Conservation (phyloP, 169 alveolate species). For the Eimeria falciformis region DNA sequence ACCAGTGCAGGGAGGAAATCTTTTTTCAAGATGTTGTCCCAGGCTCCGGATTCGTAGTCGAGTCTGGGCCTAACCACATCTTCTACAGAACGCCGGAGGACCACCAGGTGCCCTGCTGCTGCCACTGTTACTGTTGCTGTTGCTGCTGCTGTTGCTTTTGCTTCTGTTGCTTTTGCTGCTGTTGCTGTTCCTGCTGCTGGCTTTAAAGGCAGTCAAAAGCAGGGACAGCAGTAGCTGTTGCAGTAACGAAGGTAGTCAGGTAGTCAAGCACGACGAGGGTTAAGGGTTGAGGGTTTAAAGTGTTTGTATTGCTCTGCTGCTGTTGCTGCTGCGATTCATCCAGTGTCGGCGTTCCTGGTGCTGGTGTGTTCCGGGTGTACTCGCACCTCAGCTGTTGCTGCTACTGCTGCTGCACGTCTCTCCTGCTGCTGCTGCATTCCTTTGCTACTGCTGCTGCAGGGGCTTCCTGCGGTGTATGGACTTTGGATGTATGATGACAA, state of each 20-base stretch:
- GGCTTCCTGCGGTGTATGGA: conserved; percentile 37
- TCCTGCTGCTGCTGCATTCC: background rate
- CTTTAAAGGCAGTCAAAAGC: background rate
- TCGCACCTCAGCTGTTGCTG: background rate
- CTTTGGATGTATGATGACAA: conserved; percentile 60
- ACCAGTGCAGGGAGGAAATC: conserved; percentile 47
- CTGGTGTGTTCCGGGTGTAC: no score
- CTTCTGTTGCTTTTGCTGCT: background rate
- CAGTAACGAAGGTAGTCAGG: background rate
- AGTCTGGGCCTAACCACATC: conserved; percentile 52
- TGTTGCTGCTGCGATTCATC: background rate
- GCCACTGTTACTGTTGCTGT: conserved; percentile 20
- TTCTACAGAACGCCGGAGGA: conserved; percentile 38
- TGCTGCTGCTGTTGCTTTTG: conserved; percentile 2
- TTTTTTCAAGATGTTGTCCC: conserved; percentile 53
- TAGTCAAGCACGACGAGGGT: background rate
- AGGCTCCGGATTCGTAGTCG: conserved; percentile 12
- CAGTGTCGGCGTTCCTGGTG: background rate
- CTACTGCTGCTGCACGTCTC: background rate
- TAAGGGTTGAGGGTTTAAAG: background rate
- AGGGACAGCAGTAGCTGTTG: background rate
- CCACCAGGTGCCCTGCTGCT: background rate
- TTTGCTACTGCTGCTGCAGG: conserved; percentile 29
- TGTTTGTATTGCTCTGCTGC: background rate
- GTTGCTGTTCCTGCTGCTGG: conserved; percentile 9